These are phyloP conservation scores for Durusdinium trenchii DNA, from an alignment of 73 alveolate genomes.

Conservation along the genomic window DNA sequence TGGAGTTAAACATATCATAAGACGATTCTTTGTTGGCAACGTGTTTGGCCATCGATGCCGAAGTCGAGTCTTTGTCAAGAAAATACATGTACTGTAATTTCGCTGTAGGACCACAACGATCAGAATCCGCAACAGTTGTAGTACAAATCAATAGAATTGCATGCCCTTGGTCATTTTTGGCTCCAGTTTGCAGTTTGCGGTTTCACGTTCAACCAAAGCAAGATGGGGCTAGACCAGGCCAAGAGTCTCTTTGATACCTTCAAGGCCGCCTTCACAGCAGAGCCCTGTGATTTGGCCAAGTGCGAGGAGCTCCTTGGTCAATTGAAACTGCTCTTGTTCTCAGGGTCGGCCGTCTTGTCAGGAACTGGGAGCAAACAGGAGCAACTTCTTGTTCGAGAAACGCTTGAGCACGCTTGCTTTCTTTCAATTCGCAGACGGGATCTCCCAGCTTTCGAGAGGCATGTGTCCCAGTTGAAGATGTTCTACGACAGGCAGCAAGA, in stretches of 20 bases:
- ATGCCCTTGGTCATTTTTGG: no score
- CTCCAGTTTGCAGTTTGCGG: no score
- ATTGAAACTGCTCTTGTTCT: constrained; percentile 67
- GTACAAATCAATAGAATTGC: no score
- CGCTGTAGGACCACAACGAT: no score
- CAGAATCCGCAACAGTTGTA: no score
- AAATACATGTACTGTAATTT: no score
- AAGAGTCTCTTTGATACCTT: constrained; percentile 52
- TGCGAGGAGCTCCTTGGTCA: constrained; percentile 70
- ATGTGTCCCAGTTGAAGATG: constrained; percentile 81
- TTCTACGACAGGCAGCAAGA: constrained; percentile 75
- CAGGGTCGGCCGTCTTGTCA: constrained; percentile 37
- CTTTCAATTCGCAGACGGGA: constrained; percentile 77
- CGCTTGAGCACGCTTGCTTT: constrained; percentile 71
- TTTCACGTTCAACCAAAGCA: no score
- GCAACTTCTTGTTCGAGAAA: constrained; percentile 73
- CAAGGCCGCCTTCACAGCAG: constrained; percentile 65
- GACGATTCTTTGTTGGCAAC: no score
- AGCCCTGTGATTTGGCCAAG: constrained; percentile 67
- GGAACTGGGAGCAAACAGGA: constrained; percentile 51
- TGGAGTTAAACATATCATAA: no score
- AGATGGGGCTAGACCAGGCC: constrained; percentile 56
- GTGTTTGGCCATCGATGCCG: no score
- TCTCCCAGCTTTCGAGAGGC: constrained; percentile 86
- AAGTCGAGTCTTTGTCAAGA: no score